Percentiles rank a stretch among this genome's conserved stretches.
Conservation (phyloP, 2,329 filamentous ascomycete genomes). For the Stagonosporopsis tanaceti region DNA sequence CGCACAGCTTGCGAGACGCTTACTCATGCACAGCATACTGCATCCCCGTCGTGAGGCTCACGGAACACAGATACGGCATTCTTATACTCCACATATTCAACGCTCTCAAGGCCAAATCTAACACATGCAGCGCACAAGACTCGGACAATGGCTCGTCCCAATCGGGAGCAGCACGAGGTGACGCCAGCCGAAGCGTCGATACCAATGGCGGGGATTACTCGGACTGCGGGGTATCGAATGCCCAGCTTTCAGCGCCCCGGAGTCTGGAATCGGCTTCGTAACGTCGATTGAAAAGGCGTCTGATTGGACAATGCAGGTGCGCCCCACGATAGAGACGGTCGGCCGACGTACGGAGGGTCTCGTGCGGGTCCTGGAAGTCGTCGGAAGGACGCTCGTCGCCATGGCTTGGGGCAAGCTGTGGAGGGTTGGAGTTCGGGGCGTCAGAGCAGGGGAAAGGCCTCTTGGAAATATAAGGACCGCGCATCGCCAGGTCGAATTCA, state of each 20-base stretch:
- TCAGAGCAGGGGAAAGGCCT: neutral
- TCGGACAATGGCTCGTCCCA: conserved; percentile 16
- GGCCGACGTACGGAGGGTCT: conserved; percentile 21
- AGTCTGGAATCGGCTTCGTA: conserved; percentile 31
- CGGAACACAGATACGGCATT: conserved; percentile 9
- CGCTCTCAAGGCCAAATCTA: neutral
- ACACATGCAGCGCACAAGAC: conserved; percentile 9
- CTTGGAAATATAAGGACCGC: conserved; percentile 10
- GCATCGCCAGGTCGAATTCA: conserved; percentile 6
- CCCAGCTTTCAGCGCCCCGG: conserved; percentile 22
- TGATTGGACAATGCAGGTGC: conserved; percentile 26
- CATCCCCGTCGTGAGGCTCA: conserved; percentile 7
- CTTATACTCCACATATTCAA: conserved; percentile 6
- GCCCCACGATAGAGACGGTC: conserved; percentile 10
- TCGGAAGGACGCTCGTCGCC: conserved; percentile 19
- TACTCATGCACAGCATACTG: conserved; percentile 9
- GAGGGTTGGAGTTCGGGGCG: neutral
- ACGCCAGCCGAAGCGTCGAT: conserved; percentile 7
- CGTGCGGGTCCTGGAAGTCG: conserved; percentile 11
- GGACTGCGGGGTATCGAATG: conserved; percentile 31
- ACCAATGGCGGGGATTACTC: conserved; percentile 21
- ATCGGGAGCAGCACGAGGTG: conserved; percentile 13
- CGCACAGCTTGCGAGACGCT: conserved; percentile 1
- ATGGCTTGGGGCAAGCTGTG: conserved; percentile 1
- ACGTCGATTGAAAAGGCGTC: neutral